These are phyloP conservation scores for Artemisia tridentata DNA, from an alignment of 129 eudicot species.

Conservation along the genomic window DNA sequence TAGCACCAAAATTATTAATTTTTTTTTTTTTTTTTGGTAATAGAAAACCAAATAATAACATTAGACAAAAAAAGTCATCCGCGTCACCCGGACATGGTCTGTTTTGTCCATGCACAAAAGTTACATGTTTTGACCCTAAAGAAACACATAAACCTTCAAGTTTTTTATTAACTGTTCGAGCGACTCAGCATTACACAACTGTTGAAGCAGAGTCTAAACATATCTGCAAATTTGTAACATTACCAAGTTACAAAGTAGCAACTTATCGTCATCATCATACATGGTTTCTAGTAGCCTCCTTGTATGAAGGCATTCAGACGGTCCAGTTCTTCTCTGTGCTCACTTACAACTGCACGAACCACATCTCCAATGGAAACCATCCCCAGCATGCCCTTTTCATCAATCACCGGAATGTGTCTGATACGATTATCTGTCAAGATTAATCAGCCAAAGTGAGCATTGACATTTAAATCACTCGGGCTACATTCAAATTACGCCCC, in stretches of 20 bases:
- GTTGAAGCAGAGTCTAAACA: not conserved
- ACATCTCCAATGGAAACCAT: conserved; percentile 99
- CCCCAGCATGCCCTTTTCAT: conserved; percentile 74
- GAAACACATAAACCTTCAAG: not conserved
- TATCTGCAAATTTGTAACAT: not conserved
- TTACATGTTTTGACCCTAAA: too few species aligned
- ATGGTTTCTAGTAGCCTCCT: conserved; percentile 77
- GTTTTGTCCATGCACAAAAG: too few species aligned
- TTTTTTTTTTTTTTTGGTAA: too few species aligned
- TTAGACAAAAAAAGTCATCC: too few species aligned
- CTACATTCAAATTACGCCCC: too few species aligned
- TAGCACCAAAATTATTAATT: too few species aligned
- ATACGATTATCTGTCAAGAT: conserved; percentile 85
- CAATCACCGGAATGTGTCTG: conserved; percentile 97
- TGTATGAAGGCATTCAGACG: conserved; percentile 95
- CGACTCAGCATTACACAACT: not conserved
- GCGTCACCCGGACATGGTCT: too few species aligned
- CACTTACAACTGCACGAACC: conserved; percentile 97
- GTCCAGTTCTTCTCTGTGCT: conserved; percentile 88
- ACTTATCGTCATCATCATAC: not conserved
- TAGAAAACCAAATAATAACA: too few species aligned
- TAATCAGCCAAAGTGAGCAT: too few species aligned
- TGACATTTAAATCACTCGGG: too few species aligned
- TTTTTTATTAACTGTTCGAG: not conserved
- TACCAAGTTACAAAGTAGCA: not conserved